Base-by-base conservation (phyloP, 2,329 filamentous ascomycete species). In the Epichloe coenophiala region DNA sequence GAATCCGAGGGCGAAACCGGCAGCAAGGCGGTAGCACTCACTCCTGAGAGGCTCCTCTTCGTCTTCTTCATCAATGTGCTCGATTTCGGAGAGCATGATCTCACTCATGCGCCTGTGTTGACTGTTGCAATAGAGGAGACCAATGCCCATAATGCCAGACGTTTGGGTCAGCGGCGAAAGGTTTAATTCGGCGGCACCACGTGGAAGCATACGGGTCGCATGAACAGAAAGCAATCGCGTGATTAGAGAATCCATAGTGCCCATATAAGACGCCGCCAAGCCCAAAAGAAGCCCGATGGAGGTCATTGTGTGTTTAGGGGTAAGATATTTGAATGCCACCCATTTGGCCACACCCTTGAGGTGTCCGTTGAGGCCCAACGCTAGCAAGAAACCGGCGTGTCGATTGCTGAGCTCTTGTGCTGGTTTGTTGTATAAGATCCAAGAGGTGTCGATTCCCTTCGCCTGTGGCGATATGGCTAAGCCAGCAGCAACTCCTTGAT, bases 251-350 rank as follows among this genome's bases (percentile, higher is more conserved):
- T 98, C 93, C 91, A 97, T 97, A 2, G 90, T 97, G 1, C 94
- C 93, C 57, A 96, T 76, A 63, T 95, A 95, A 1, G 93, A 97
- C 23, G 88, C 93, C 8, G 93, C 90, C 17, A 98, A 74, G 1
- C 93, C 93, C 1, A 98, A 74, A 3, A 98, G 75, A n/a, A 98
- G 73, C 9, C 93, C 93, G 50, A 98, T 91, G 1, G 93, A 97
- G 23, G 93, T 97, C 93, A 98, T 98, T 27, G 90, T 95, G 66
- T 98, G 94, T 62, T 98, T 98, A 1, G 93, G 91, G 0, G 93
- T 98, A n/a, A 98, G 73, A 59, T 98, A 98, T 63, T 96, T 97
- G 76, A 97, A 98, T 8, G 90, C 91, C 42, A 98, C 84, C 91
- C 93, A 98, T 70, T 97, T 97, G 3, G 93, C 93, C 31, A 98